Evolutionary conservation across 352 stramenopile species (phyloP), one percentile per base, ranked within the genome.

Genomic region (Aphanomyces euteiches): DNA sequence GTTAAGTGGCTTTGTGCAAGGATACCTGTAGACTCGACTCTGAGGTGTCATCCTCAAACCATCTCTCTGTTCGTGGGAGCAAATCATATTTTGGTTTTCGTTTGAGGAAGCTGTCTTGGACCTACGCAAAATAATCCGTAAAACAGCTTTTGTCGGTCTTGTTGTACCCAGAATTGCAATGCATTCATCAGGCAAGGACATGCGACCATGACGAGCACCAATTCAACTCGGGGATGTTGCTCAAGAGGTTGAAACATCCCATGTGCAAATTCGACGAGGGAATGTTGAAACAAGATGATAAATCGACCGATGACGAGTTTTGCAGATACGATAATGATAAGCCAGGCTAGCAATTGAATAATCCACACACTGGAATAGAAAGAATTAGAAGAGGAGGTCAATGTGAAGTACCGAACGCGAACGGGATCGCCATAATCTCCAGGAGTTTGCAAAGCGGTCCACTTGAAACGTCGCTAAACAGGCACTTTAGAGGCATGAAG

Each of bases 51-150:
- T 28, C 28, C 28, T 50, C 43, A n/a, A 50, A 50, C 43, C 54
- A 19, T 61, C 41, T 61, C 1, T 61, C 54, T 10, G 54, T 40
- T 10, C 54, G 54, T 15, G 64, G 47, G 17, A 70, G 43, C 36
- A 63, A 56, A n/a, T 60, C 64, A 43, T 70, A 70, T 17, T 70
- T 70, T 28, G 15, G 6, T 19, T 70, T 70, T n/a, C 94, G 92
- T 69, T 95, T 96, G 57, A 96, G 80, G 74, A 94, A 96, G 74
- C 80, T 93, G 79, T 96, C 88, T 74, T 96, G 88, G 37, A 96
- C 39, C 64, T 70, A 61, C 15, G 28, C 28, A 28, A 28, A 28
- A 28, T 28, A 28, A 0, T 2, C 28, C 0, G 28, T 28, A 28
- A 28, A 28, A 28, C 28, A 28, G 28, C 28, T 28, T 28, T 0